phyloP scores from a whole-genome alignment of 176 grass and related monocot genomes.

The Alloteropsis semialata region DNA sequence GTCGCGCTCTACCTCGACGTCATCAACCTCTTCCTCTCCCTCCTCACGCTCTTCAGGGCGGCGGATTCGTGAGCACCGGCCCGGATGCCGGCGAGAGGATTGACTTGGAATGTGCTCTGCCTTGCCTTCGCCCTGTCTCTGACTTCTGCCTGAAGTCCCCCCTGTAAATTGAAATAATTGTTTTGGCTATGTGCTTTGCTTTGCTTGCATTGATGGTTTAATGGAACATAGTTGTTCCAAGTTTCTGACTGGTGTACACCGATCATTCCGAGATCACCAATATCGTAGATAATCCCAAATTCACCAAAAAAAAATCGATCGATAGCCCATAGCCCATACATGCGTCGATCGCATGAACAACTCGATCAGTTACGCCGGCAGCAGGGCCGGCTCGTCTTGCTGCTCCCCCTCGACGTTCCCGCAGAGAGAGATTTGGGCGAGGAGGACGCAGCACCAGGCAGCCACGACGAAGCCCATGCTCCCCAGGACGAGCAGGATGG shows the following conservation, averaged over 20 bases:
- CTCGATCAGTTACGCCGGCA: too few relatives aligned
- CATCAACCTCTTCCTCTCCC: conserved; percentile 88
- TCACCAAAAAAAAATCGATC: too few relatives aligned
- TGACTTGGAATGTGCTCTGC: conserved; percentile 3
- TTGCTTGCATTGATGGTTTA: neutral
- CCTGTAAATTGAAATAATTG: conserved; percentile 20
- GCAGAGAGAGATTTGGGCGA: too few relatives aligned
- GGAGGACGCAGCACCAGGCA: too few relatives aligned
- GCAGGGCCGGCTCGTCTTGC: too few relatives aligned
- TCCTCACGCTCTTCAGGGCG: conserved; percentile 81
- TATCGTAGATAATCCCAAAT: too few relatives aligned
- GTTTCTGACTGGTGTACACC: neutral
- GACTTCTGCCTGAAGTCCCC: neutral
- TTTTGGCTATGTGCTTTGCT: neutral
- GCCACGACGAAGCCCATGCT: too few relatives aligned
- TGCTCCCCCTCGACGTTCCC: too few relatives aligned
- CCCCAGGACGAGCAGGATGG: too few relatives aligned
- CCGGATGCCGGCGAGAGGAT: neutral
- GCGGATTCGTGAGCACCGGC: conserved; percentile 43
- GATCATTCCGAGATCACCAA: too few relatives aligned
- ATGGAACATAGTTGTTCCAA: neutral
- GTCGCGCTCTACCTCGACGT: conserved; percentile 88
- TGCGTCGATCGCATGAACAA: too few relatives aligned
- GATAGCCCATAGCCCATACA: too few relatives aligned
- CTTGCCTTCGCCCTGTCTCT: neutral